Conservation (phyloP, 345 rosid genomes). For the Eucalyptus sp. region DNA sequence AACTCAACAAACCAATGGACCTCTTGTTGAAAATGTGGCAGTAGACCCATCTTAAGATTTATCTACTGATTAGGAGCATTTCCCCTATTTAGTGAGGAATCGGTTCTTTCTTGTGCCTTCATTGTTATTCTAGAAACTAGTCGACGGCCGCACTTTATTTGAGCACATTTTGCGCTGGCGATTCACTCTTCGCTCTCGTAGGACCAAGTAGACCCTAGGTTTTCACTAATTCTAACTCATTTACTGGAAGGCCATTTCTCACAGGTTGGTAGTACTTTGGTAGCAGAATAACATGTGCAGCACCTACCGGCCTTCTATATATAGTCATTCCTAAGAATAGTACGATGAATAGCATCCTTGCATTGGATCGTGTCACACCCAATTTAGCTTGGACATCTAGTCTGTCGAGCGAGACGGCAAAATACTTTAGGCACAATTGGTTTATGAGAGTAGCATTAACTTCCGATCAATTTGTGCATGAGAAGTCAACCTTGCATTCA, state of each 20-base stretch:
- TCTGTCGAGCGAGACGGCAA: rapidly evolving
- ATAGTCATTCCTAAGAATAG: neutral
- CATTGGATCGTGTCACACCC: rapidly evolving
- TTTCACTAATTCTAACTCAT: neutral
- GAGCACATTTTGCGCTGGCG: neutral
- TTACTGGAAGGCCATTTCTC: rapidly evolving
- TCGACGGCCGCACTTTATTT: rapidly evolving
- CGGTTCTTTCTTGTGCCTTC: too few relatives aligned
- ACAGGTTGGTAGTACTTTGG: rapidly evolving
- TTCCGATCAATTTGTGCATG: too few relatives aligned
- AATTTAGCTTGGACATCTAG: neutral
- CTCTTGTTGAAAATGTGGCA: neutral
- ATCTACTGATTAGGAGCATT: neutral
- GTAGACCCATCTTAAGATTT: neutral
- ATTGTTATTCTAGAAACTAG: rapidly evolving
- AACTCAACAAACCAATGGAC: neutral
- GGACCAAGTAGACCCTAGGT: neutral
- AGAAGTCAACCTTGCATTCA: too few relatives aligned
- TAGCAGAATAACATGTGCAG: rapidly evolving
- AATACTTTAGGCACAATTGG: neutral
- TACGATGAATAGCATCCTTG: rapidly evolving
- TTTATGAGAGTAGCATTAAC: neutral
- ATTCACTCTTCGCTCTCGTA: rapidly evolving
- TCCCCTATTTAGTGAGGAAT: neutral
- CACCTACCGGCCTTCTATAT: rapidly evolving